These are phyloP conservation scores for Penicillium psychrosexuale DNA, from an alignment of 2,329 filamentous ascomycete species.

Conservation along the genomic window DNA sequence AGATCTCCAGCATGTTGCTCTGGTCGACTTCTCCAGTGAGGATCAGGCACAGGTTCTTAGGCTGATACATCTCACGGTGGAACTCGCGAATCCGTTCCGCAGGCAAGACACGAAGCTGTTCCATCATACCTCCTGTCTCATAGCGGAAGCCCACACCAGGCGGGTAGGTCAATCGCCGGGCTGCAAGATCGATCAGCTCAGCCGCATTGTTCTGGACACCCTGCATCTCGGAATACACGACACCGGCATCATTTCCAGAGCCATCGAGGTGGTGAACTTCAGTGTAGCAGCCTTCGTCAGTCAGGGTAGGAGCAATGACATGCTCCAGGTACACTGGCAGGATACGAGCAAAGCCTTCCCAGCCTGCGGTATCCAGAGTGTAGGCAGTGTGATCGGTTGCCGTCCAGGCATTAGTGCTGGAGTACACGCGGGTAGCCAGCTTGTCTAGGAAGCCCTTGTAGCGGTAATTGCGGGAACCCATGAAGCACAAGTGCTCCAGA, in stretches of 20 bases:
- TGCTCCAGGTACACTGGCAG: slow-evolving; percentile 94
- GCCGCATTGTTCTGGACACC: slow-evolving; percentile 79
- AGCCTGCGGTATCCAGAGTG: slow-evolving; percentile 89
- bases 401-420: slow-evolving; percentile 94
- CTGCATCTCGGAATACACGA: slow-evolving; percentile 99
- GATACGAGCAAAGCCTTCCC: slow-evolving; percentile 94
- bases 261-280: slow-evolving; percentile 96
- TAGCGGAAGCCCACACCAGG: slow-evolving; percentile 90
- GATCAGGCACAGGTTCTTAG: slow-evolving; percentile 86
- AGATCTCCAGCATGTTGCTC: slow-evolving; percentile 69
- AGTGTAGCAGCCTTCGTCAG: slow-evolving; percentile 87
- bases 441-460: slow-evolving; percentile 97
- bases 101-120: slow-evolving; percentile 79
- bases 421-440: slow-evolving; percentile 88
- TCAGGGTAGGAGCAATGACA: slow-evolving; percentile 84
- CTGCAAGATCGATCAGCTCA: slow-evolving; percentile 83
- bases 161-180: slow-evolving; percentile 78
- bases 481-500: slow-evolving; percentile 77
- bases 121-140: slow-evolving; percentile 97
- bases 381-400: slow-evolving; percentile 96
- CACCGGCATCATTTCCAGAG: slow-evolving; percentile 88
- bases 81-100: slow-evolving; percentile 90
- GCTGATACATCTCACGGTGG: slow-evolving; percentile 96
- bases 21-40: slow-evolving; percentile 92
- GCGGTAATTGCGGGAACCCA: slow-evolving; percentile 88